A percentile compares a stretch with the other conserved stretches of the same genome.
These are phyloP conservation scores for Trichoderma cornu-damae DNA, from an alignment of 2,329 filamentous ascomycete genomes.

Conservation along the genomic window DNA sequence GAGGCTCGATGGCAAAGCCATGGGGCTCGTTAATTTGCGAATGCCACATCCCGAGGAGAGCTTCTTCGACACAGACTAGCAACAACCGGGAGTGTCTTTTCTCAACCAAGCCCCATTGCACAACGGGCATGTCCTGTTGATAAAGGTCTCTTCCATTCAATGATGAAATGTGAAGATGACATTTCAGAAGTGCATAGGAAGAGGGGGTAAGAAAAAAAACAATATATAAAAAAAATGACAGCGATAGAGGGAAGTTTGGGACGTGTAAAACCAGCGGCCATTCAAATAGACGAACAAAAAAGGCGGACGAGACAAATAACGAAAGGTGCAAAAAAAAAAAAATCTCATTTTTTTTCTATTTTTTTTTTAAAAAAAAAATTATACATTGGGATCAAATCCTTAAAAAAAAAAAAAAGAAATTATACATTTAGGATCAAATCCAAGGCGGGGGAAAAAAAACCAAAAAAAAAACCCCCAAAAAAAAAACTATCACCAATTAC, in stretches of 20 bases:
- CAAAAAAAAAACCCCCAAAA: too few relatives aligned
- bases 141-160: too few relatives aligned
- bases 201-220: neutral
- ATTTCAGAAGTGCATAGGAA: neutral
- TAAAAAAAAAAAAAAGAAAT: neutral
- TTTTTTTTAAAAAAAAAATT: too few relatives aligned
- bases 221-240: neutral
- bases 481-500: too few relatives aligned
- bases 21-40: conserved; percentile 44
- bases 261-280: too few relatives aligned
- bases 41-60: conserved; percentile 37
- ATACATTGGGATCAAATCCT: neutral
- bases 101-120: too few relatives aligned
- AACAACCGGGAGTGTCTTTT: too few relatives aligned
- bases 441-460: too few relatives aligned
- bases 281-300: neutral
- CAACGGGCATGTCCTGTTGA: too few relatives aligned
- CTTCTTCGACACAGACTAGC: conserved; percentile 42
- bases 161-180: neutral
- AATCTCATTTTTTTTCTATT: too few relatives aligned
- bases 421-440: too few relatives aligned
- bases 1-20: conserved; percentile 42
- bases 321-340: neutral
- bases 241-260: too few relatives aligned
- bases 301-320: neutral